A percentile compares a stretch with the other conserved stretches of the same genome.
Evolutionary conservation across 2,329 filamentous ascomycete species (phyloP).

Genomic region (Orbilia brochopaga): DNA sequence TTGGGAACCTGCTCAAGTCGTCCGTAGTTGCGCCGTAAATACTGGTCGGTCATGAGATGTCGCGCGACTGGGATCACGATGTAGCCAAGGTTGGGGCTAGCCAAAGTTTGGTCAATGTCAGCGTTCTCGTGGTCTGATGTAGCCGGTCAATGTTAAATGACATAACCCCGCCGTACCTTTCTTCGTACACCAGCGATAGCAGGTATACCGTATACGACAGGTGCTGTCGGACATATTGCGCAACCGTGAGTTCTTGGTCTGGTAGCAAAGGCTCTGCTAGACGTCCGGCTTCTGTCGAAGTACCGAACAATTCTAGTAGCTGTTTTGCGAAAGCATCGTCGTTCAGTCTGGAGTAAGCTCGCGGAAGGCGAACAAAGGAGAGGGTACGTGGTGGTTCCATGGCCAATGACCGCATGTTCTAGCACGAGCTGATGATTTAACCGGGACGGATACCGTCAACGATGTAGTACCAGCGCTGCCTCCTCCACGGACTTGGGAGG

Average conservation of each 20-base stretch:
- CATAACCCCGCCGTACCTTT: conserved; percentile 23
- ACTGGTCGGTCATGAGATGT: conserved; percentile 45
- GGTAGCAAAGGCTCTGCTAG: conserved; percentile 36
- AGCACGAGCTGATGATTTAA: conserved; percentile 14
- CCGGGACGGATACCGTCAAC: not conserved
- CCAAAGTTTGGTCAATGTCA: not conserved
- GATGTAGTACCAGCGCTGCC: conserved; percentile 7
- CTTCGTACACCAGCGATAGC: conserved; percentile 38
- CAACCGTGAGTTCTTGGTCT: conserved; percentile 45
- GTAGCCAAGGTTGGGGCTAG: conserved; percentile 45
- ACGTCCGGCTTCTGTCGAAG: conserved; percentile 36
- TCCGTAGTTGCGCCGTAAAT: conserved; percentile 36
- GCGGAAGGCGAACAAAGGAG: conserved; percentile 27
- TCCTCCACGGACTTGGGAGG: not conserved
- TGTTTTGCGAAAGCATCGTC: conserved; percentile 43
- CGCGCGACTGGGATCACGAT: conserved; percentile 39
- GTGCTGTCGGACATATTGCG: conserved; percentile 46
- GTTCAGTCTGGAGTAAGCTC: conserved; percentile 33
- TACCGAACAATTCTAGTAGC: conserved; percentile 31
- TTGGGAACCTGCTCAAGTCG: conserved; percentile 39
- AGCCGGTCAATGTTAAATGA: not conserved
- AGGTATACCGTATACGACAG: conserved; percentile 46
- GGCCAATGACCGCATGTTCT: conserved; percentile 11
- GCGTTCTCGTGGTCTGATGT: not conserved
- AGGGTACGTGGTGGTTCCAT: conserved; percentile 23